Conservation (phyloP, 2,329 filamentous ascomycete genomes). For the Fusarium bulbicola region DNA sequence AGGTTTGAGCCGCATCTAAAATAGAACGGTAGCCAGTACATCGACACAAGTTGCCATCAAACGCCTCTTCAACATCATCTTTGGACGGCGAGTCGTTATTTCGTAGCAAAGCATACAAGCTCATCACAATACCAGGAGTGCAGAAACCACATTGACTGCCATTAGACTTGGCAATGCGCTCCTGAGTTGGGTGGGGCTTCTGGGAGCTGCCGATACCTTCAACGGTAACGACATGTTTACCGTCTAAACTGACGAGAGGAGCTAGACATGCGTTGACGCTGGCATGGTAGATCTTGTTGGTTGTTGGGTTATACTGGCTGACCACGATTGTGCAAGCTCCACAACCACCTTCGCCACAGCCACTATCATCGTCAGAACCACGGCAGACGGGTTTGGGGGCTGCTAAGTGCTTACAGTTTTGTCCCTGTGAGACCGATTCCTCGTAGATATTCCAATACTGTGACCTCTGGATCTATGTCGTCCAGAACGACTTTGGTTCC, state of each 20-base stretch:
- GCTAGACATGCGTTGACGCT: constrained; percentile 96
- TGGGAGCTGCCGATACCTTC: constrained; percentile 94
- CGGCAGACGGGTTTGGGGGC: neutral
- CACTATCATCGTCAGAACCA: constrained; percentile 54
- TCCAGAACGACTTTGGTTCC: constrained; percentile 89
- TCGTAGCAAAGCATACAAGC: constrained; percentile 88
- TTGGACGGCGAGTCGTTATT: constrained; percentile 83
- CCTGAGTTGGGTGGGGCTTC: constrained; percentile 87
- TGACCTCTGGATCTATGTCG: constrained; percentile 88
- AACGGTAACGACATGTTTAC: constrained; percentile 97
- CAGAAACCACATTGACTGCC: constrained; percentile 96
- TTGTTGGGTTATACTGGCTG: constrained; percentile 92
- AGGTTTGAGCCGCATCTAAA: constrained; percentile 91
- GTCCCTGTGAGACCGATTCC: constrained; percentile 95
- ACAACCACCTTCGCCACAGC: constrained; percentile 95
- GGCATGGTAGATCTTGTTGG: constrained; percentile 92
- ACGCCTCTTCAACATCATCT: constrained; percentile 91
- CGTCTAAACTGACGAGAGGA: constrained; percentile 90
- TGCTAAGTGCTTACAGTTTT: constrained; percentile 68
- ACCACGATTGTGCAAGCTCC: constrained; percentile 96
- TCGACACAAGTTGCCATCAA: constrained; percentile 94
- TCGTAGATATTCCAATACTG: constrained; percentile 89
- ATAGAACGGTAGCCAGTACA: constrained; percentile 97
- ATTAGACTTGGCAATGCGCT: constrained; percentile 89
- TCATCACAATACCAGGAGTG: constrained; percentile 98